Evolutionary conservation across 2,329 filamentous ascomycete genomes (phyloP), one percentile per base, ranked within the genome.

Genomic region (Rhinocladiella mackenziei): DNA sequence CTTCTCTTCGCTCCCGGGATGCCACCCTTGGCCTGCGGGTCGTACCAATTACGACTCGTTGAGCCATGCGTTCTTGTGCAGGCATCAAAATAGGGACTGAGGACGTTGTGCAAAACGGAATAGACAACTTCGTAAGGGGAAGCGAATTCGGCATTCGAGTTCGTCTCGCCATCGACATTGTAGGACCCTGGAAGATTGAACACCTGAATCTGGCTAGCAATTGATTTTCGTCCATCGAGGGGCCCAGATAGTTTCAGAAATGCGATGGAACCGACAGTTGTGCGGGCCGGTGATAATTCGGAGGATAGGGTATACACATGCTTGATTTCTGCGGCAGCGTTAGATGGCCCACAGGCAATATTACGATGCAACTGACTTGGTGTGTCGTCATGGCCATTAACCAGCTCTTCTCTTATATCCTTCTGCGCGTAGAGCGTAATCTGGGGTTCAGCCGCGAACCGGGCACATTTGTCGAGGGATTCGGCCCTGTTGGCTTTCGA

Each of bases 1-100:
- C 89, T 87, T 77, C 95, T 95, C 74, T 95, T 95, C 14, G 92
- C 91, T n/a, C 91, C 88, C 11, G 92, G 89, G 51, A 98, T 89
- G 48, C 92, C 92, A 13, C 88, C 94, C 71, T 94, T 94, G 32
- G 86, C 82, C 61, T 97, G 92, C 38, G 86, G 81, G 60, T 97
- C 89, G 14, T 84, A 79, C 59, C 88, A 81, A 53, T 81, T 82
- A 61, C 86, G 83, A 42, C 74, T 71, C 45, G 71, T 70, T 38
- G 78, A 69, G 61, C 88, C 84, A 58, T 88, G 83, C 53, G 76
- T 84, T 69, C 89, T 91, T 46, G 89, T 94, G 65, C 89, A 94
- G 58, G 89, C 91, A 72, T 99, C 91, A 63, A 98, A 98, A 68
- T 96, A 97, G 28, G 94, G 92, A 58, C 87, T 88, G 62, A 98